Base-by-base conservation (phyloP, 2,329 filamentous ascomycete genomes). In the Ceratocystis huliohia region DNA sequence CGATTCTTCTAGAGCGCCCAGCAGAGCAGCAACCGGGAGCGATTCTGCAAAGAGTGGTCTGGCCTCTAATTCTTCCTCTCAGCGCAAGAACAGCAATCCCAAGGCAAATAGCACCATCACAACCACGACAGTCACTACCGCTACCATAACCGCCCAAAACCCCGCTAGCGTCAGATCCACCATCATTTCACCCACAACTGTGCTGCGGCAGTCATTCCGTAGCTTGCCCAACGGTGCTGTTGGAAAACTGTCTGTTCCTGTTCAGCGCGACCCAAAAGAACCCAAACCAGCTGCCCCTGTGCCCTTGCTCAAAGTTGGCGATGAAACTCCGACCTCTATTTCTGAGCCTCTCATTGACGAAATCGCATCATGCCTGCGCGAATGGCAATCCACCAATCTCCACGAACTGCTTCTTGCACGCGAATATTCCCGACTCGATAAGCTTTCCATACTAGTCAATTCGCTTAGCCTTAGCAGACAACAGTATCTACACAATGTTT, bases 351-450 rank as follows among this genome's bases (percentile, higher is more conserved):
- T 99, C 69, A 92, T 99, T 28, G 94, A 99, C 76, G 94, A 99
- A 75, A 97, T 99, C 71, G 92, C 94, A 15, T 96, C 92, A 2
- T 99, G 94, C 74, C 78, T 99, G 69, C 85, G 94, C 71, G 94
- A 99, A 81, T 99, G 94, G 95, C 93, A 99, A 77, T 96, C 94
- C 22, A 96, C 92, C 20, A 95, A 96, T 73, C 81, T 99, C 17
- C 95, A 99, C 76, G 91, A 96, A 74, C 81, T 97, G 28, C 82
- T 99, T 1, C 82, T 99, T 7, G 85, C 86, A 22, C 84, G 91
- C 68, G 86, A 92, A 74, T 99, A 99, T 76, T 78, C 82, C 63
- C 83, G 87, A 65, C 79, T 99, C 66, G 91, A 96, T 71, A 85
- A 88, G 69, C 85, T 97, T 74, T 89, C 91, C 1, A 82, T 83